Base-by-base conservation (phyloP, 805 yeast genomes). In the Zygosaccharomyces lentus region DNA sequence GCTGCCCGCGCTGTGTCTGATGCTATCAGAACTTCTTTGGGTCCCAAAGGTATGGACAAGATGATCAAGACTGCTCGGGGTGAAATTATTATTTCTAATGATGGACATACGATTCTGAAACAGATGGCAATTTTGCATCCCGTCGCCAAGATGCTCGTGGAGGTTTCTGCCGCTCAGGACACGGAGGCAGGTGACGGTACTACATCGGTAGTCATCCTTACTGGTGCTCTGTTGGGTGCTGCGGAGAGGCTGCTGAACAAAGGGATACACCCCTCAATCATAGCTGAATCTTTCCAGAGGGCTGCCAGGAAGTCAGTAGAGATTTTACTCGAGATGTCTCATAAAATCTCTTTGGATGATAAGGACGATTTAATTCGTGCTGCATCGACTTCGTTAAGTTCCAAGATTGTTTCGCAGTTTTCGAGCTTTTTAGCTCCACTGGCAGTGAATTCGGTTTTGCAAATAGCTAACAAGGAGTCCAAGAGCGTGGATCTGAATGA, bases 181-280 rank as follows among this genome's bases (percentile, higher is more conserved):
- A 85, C 90, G 31, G 99, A 90, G 68, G 99, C 98, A n/a, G 99
- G 99, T 46, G 99, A 93, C 65, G 99, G 99, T 53, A 93, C 99
- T 27, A 93, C 99, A 0, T 84, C 96, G 2, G 99, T 93, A 26
- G 99, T 95, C 24, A 91, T 93, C 45, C 74, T 93, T 51, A 87
- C 97, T 5, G 99, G 99, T 30, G 91, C 97, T 4, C 70, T 93
- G 40, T 73, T 93, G 45, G 96, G 91, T 25, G 99, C 99, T 13
- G 96, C 98, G 45, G 99, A 93, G 58, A 83, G 84, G 64, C 74
- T 93, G 49, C 76, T 93, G 58, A 81, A 80, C 55, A 87, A 86
- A 66, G 98, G 93, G 13, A 88, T 93, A 57, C 99, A 93, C 68
- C 99, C 99, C 47, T 87, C 96, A 3, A 78, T 89, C 45, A 88